These are phyloP conservation scores for Scleroderma citrinum DNA, from an alignment of 768 basidiomycete genomes.

Conservation along the genomic window DNA sequence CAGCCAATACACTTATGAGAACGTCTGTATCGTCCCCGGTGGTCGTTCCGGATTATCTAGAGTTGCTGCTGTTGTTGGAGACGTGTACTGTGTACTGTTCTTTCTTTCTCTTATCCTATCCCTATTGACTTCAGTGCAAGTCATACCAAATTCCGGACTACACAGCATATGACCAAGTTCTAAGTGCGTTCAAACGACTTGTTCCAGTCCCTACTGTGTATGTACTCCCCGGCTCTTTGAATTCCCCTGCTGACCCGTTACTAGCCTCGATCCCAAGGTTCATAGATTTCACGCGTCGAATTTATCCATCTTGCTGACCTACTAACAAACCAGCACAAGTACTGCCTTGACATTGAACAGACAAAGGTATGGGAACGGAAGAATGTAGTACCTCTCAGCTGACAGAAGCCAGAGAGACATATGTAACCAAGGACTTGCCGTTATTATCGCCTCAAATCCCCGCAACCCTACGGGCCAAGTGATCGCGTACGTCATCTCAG, in stretches of 20 bases:
- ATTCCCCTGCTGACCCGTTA: slow-evolving; percentile 2
- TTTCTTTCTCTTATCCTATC: background rate
- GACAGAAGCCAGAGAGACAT: slow-evolving; percentile 58
- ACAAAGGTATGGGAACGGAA: slow-evolving; percentile 47
- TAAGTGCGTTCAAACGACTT: slow-evolving; percentile 81
- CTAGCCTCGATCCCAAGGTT: slow-evolving; percentile 44
- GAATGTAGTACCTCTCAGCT: background rate
- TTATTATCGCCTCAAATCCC: slow-evolving; percentile 90
- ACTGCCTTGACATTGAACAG: slow-evolving; percentile 73
- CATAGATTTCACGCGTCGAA: slow-evolving; percentile 1
- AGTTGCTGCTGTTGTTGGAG: slow-evolving; percentile 86
- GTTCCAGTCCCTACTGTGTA: slow-evolving; percentile 89
- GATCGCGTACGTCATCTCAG: slow-evolving; percentile 41
- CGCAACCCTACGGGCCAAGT: slow-evolving; percentile 95
- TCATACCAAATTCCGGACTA: slow-evolving; percentile 92
- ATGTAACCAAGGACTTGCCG: slow-evolving; percentile 72
- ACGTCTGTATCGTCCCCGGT: slow-evolving; percentile 92
- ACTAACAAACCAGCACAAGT: slow-evolving; percentile 43
- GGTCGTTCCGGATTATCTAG: slow-evolving; percentile 87
- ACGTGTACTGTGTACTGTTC: slow-evolving; percentile 69
- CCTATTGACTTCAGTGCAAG: slow-evolving; percentile 27
- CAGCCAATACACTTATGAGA: slow-evolving; percentile 87
- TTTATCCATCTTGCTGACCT: slow-evolving; percentile 5
- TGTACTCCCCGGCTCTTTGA: slow-evolving; percentile 22
- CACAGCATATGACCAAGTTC: slow-evolving; percentile 81